phyloP scores from a whole-genome alignment of 805 yeast species.

The Yarrowia sp. region DNA sequence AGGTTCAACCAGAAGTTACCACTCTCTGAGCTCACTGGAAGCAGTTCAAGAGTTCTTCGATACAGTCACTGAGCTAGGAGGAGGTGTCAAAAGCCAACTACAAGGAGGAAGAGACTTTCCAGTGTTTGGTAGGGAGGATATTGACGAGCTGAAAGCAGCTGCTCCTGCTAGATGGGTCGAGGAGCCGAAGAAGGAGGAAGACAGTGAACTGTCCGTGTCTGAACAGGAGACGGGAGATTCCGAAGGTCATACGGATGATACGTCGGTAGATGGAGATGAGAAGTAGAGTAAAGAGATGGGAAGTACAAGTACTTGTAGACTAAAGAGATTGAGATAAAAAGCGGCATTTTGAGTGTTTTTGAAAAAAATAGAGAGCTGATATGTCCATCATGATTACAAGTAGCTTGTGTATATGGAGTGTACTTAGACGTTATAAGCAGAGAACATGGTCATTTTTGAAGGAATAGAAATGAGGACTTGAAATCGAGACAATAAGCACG shows the following conservation, averaged over 20 bases:
- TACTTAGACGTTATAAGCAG: too few species aligned
- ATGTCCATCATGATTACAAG: too few species aligned
- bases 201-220: neutral
- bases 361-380: too few species aligned
- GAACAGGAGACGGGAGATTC: slow-evolving; percentile 10
- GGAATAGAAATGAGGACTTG: too few species aligned
- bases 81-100: neutral
- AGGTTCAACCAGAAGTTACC: slow-evolving; percentile 14
- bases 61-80: slow-evolving; percentile 8
- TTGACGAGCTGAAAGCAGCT: slow-evolving; percentile 25
- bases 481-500: too few species aligned
- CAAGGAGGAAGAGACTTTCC: slow-evolving; percentile 20
- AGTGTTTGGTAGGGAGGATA: slow-evolving; percentile 4
- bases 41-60: slow-evolving; percentile 17
- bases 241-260: slow-evolving; percentile 3
- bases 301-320: too few species aligned
- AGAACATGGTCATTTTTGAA: too few species aligned
- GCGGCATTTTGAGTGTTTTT: too few species aligned
- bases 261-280: slow-evolving; percentile 17
- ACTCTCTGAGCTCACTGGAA: slow-evolving; percentile 21
- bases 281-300: neutral
- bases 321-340: too few species aligned
- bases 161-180: slow-evolving; percentile 29
- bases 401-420: too few species aligned
- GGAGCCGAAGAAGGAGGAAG: slow-evolving; percentile 11